Evolutionary conservation across 495 filamentous ascomycete genomes (phyloP).

Genomic region (Hypoxylon subgilvum): DNA sequence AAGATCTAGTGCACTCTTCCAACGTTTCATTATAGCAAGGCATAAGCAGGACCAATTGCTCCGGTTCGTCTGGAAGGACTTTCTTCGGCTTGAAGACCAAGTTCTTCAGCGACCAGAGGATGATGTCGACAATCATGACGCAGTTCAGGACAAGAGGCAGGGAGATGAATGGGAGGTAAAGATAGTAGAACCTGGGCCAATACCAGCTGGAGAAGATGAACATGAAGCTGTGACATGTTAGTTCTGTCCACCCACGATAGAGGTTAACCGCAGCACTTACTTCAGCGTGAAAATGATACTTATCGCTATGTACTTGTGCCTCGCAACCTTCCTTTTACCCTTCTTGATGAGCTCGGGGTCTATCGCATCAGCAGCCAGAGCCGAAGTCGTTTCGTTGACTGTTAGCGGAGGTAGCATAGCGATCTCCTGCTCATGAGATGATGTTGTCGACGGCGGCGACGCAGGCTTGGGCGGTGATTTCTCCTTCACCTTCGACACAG

Average conservation of each 20-base stretch:
- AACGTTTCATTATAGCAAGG: constrained; percentile 45
- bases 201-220: constrained; percentile 41
- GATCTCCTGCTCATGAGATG: background rate
- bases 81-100: constrained; percentile 26
- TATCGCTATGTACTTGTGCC: constrained; percentile 30
- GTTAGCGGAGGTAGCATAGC: constrained; percentile 21
- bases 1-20: constrained; percentile 37
- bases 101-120: constrained; percentile 22
- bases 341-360: constrained; percentile 25
- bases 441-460: background rate
- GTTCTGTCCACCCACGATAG: too few species aligned
- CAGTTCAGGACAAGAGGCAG: constrained; percentile 36
- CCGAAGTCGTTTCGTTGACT: constrained; percentile 21
- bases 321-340: constrained; percentile 27
- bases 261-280: constrained; percentile 13
- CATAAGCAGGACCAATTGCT: constrained; percentile 41
- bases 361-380: constrained; percentile 27
- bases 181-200: constrained; percentile 32
- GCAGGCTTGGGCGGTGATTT: background rate
- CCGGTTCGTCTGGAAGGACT: constrained; percentile 25
- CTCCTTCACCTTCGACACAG: too few species aligned
- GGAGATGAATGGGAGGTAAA: constrained; percentile 39
- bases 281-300: constrained; percentile 19
- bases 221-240: constrained; percentile 24
- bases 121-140: constrained; percentile 34